Percentiles rank a stretch among this genome's conserved stretches.
phyloP scores from a whole-genome alignment of 2,329 filamentous ascomycete species.

The Leptoxyphium fumago region DNA sequence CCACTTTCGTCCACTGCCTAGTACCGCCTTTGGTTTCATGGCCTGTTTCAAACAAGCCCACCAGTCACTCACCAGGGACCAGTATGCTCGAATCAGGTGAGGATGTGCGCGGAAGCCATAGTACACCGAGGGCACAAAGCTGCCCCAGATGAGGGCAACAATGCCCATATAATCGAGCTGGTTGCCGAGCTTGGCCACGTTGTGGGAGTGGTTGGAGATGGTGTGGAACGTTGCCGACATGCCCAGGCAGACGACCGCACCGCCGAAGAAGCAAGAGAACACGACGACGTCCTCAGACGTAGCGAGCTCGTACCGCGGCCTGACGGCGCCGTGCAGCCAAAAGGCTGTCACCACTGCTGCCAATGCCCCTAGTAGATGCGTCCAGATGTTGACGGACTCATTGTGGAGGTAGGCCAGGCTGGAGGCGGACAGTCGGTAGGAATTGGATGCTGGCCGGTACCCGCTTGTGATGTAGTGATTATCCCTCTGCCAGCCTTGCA shows the following conservation, averaged over 20 bases:
- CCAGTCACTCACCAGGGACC: conserved; percentile 45
- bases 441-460: conserved; percentile 49
- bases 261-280: conserved; percentile 66
- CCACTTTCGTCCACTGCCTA: neutral
- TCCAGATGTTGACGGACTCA: conserved; percentile 58
- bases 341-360: conserved; percentile 38
- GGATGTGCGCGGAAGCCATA: conserved; percentile 69
- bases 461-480: conserved; percentile 55
- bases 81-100: conserved; percentile 52
- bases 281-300: conserved; percentile 49
- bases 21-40: neutral
- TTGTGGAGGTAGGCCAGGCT: conserved; percentile 52
- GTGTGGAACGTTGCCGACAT: conserved; percentile 61
- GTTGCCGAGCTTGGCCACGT: conserved; percentile 71
- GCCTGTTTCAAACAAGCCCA: neutral
- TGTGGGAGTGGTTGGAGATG: conserved; percentile 67
- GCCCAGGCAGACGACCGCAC: conserved; percentile 34
- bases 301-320: conserved; percentile 52
- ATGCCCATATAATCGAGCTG: conserved; percentile 93
- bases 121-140: conserved; percentile 75
- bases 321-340: conserved; percentile 43
- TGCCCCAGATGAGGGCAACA: conserved; percentile 78
- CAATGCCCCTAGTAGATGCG: conserved; percentile 53
- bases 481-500: conserved; percentile 37
- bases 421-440: conserved; percentile 42